Evolutionary conservation across 345 rosid genomes (phyloP), one percentile per base, ranked within the genome.

Genomic region (Salix arbutifolia): DNA sequence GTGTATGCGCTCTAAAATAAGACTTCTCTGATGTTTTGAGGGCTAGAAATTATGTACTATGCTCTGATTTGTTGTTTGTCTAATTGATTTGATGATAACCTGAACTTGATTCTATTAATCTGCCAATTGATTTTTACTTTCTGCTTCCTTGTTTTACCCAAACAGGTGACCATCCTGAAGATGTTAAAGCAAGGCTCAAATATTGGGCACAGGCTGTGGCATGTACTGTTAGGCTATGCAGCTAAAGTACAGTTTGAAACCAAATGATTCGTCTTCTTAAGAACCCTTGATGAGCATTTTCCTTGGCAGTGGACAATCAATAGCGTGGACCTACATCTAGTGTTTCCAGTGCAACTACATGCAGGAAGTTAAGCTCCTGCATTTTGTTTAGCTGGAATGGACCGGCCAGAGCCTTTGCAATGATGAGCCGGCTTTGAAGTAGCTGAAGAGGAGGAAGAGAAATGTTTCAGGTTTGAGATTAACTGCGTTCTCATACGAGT

Each of bases 131-230:
- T 71, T 80, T 56, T 81, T 23, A 81, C 69, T 73, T 28, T 37
- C 62, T 9, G 14, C 31, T 66, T 19, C 1, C 38, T 7, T 40
- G 21, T 38, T 40, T 74, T 38, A 11, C 44, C n/a, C 56, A 65
- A 72, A 26, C 81, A 94, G 98, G 97, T 73, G 98, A 94, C 30
- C 92, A 92, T 86, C 98, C 98, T 5, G 98, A 94, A 79, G 98
- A 94, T 86, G 98, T 94, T 14, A 94, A 94, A 83, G 98, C 98
- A 62, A 94, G 98, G 78, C 91, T 94, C 71, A 94, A 92, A 79
- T 94, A 77, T 44, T 94, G 98, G 98, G 98, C 98, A 77, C 97
- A 94, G 86, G 85, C 98, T 48, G 98, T 94, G 82, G 98, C 98
- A 1, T 94, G 98, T 73, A 94, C 98, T 8, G 98, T 94, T 67